Conservation (phyloP, 805 yeast genomes). For the Lipomyces spencermartinsiae region DNA sequence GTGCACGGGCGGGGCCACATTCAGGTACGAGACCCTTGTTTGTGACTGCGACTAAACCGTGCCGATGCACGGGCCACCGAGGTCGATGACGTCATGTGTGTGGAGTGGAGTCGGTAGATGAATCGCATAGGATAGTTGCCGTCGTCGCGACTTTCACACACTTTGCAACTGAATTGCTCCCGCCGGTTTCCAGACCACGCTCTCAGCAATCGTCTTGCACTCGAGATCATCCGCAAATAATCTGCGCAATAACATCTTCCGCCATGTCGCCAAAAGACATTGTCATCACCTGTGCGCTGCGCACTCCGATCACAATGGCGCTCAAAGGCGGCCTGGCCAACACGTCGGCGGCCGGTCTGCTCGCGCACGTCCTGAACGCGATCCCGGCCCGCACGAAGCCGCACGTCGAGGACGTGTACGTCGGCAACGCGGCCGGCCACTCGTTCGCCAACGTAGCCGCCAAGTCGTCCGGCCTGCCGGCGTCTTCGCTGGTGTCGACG, state of each 20-base stretch:
- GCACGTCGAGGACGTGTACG: constrained; percentile 45
- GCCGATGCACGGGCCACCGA: too few relatives aligned
- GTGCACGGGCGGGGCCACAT: too few relatives aligned
- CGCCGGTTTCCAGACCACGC: too few relatives aligned
- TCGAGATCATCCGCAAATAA: too few relatives aligned
- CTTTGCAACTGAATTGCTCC: too few relatives aligned
- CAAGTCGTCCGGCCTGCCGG: constrained; percentile 50
- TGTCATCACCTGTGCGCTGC: constrained; percentile 48
- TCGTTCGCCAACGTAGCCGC: constrained; percentile 44
- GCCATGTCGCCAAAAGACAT: constrained; percentile 41
- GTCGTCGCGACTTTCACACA: too few relatives aligned
- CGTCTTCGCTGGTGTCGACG: constrained; percentile 50
- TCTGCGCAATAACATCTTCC: not conserved
- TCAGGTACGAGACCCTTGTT: too few relatives aligned
- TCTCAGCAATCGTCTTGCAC: too few relatives aligned
- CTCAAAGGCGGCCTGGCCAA: constrained; percentile 49
- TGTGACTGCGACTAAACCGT: too few relatives aligned
- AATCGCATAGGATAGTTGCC: too few relatives aligned
- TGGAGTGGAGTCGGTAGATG: too few relatives aligned
- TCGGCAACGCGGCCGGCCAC: constrained; percentile 43
- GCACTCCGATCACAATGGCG: constrained; percentile 50
- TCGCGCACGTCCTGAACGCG: constrained; percentile 46
- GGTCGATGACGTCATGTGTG: too few relatives aligned
- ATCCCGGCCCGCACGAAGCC: constrained; percentile 44
- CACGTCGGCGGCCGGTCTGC: constrained; percentile 49